These are phyloP conservation scores for Ganoderma lingzhi DNA, from an alignment of 1,284 basidiomycete genomes.

Conservation along the genomic window DNA sequence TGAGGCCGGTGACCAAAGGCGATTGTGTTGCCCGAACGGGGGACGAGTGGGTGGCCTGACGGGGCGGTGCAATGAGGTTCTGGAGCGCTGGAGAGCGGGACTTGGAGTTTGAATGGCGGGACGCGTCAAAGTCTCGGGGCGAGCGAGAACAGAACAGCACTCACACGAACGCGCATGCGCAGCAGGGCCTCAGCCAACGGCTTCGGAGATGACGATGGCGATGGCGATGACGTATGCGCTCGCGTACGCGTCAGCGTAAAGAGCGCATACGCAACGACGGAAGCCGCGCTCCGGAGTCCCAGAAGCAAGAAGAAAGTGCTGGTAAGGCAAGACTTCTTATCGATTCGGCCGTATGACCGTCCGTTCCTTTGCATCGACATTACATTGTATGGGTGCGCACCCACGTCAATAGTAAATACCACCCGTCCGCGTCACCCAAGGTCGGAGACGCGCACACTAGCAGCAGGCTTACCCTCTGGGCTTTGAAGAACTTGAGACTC, in stretches of 20 bases:
- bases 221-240: background rate
- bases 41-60: background rate
- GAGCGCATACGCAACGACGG: slow-evolving; percentile 1
- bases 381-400: background rate
- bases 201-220: background rate
- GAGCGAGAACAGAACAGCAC: background rate
- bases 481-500: background rate
- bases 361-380: background rate
- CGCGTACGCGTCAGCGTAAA: background rate
- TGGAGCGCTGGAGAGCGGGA: background rate
- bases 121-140: background rate
- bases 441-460: background rate
- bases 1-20: background rate
- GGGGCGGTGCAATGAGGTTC: background rate
- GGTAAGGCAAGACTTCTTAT: background rate
- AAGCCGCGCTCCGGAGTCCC: background rate
- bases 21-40: background rate
- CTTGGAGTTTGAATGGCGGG: background rate
- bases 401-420: background rate
- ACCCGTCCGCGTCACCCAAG: background rate
- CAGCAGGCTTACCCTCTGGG: background rate
- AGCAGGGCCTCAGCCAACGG: background rate
- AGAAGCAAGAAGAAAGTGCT: background rate
- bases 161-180: background rate
- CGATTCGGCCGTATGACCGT: background rate